Base-by-base conservation (phyloP, 2,329 filamentous ascomycete genomes). In the Annulohypoxylon truncatum region DNA sequence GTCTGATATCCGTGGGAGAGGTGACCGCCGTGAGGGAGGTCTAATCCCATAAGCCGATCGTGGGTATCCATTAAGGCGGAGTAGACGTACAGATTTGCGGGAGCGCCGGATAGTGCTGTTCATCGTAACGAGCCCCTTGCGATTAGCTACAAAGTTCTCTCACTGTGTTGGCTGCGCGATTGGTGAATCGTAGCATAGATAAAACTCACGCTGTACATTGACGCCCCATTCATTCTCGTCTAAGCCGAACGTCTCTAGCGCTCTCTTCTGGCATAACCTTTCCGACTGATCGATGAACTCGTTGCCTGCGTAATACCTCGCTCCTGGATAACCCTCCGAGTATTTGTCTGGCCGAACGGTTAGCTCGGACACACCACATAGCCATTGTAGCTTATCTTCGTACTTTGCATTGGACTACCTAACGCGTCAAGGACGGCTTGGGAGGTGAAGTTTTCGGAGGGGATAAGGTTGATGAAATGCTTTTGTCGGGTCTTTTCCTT, bases 1-100 rank as follows among this genome's bases (percentile, higher is more conserved):
- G 93, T 98, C 82, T 99, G 96, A 82, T 99, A 99, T 68, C 96
- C 96, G 81, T 99, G 96, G 48, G 92, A 96, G 75, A 99, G 84
- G 81, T 99, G 96, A 66, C 96, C 96, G 71, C 96, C 96, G 78
- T 99, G 96, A 47, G 96, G 96, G 12, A 99, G 88, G 77, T 99
- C 96, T 66, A 99, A 88, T 68, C 95, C 95, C 94, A 99, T 98
- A 73, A 99, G 87, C 64, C 96, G 90, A 76, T 98, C 96, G 80
- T 99, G 96, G 22, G 93, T 91, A 73, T 94, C 89, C 83, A 97
- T 91, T 59, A 99, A 84, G 64, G 96, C 96, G 20, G 94, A 97
- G 82, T 98, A 98, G 71, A 96, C 95, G 83, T 97, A 97, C 63
- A 93, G 85, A 78, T 97, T 96, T 53, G 91, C 87, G 7, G 87